A percentile compares a stretch with the other conserved stretches of the same genome.
Conservation (phyloP, 345 rosid genomes). For the Erodium maritimum region DNA sequence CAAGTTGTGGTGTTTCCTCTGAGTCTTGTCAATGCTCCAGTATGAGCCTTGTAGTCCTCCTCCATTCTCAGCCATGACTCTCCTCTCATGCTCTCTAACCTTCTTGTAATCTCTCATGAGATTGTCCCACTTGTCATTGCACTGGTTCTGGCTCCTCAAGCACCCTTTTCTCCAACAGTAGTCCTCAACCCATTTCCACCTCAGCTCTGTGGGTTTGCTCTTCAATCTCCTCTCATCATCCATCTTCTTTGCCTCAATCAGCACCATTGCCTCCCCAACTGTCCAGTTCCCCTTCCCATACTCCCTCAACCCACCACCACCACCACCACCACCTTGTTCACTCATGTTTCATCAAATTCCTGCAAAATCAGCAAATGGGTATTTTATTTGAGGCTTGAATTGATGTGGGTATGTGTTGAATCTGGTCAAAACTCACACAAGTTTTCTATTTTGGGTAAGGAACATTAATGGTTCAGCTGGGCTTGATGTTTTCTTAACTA, state of each 20-base stretch:
- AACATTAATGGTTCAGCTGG: slow-evolving; percentile 2
- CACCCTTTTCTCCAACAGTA: slow-evolving; percentile 72
- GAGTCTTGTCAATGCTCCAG: slow-evolving; percentile 79
- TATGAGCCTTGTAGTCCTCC: slow-evolving; percentile 21
- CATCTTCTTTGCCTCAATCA: slow-evolving; percentile 83
- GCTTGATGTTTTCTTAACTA: slow-evolving; percentile 2
- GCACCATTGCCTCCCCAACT: slow-evolving; percentile 57
- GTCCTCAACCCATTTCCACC: slow-evolving; percentile 98
- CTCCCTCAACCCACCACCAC: slow-evolving; percentile 35
- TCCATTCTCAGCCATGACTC: slow-evolving; percentile 15
- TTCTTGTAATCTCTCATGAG: slow-evolving; percentile 95
- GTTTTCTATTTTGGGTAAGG: slow-evolving; percentile 17
- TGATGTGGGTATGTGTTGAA: slow-evolving; percentile 13
- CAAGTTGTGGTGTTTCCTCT: slow-evolving; percentile 64
- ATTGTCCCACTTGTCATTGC: slow-evolving; percentile 97
- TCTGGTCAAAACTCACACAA: slow-evolving; percentile 20
- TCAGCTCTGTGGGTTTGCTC: slow-evolving; percentile 55
- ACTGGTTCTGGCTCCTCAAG: slow-evolving; percentile 81
- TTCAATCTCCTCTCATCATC: slow-evolving; percentile 75
- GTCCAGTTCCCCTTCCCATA: slow-evolving; percentile 92
- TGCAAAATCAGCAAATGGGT: slow-evolving; percentile 14
- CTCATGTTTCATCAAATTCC: slow-evolving; percentile 29
- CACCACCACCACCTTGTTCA: slow-evolving; percentile 25
- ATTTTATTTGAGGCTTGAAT: slow-evolving; percentile 17
- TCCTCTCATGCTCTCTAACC: slow-evolving; percentile 53